Evolutionary conservation across 352 stramenopile genomes (phyloP).

Genomic region (Thalassiosira ordinaria): DNA sequence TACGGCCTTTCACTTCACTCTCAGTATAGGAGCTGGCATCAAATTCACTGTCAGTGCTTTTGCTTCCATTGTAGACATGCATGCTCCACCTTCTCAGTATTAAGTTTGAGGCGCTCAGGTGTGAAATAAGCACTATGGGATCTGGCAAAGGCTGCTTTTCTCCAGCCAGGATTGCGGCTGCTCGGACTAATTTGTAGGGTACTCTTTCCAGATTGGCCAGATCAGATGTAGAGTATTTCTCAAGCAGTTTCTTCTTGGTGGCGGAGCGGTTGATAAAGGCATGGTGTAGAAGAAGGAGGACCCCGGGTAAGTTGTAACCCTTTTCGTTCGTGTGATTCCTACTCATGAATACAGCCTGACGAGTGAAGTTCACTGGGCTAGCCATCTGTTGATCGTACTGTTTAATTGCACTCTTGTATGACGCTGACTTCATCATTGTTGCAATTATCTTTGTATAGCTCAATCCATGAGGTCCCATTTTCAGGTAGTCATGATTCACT

Average conservation of each 20-base stretch:
- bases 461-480: conserved; percentile 9
- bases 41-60: background rate
- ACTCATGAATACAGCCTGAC: background rate
- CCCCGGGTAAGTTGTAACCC: conserved; percentile 24
- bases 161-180: conserved; percentile 4
- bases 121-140: conserved; percentile 6
- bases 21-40: background rate
- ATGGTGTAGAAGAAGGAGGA: conserved; percentile 18
- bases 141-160: conserved; percentile 13
- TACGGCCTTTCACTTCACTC: background rate
- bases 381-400: conserved; percentile 8
- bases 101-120: background rate
- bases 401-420: conserved; percentile 4
- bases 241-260: conserved; percentile 10
- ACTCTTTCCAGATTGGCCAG: no score
- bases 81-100: background rate
- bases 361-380: background rate
- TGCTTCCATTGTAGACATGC: background rate
- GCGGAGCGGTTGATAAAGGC: conserved; percentile 23
- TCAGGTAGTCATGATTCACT: conserved; percentile 20
- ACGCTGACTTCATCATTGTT: conserved; percentile 9
- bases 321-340: background rate
- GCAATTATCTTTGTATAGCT: conserved; percentile 8
- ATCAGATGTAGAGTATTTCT: no score
- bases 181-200: conserved; percentile 9